Conservation (phyloP, 225 moss, liverwort and hornwort genomes). For the Sphagnum contortum region DNA sequence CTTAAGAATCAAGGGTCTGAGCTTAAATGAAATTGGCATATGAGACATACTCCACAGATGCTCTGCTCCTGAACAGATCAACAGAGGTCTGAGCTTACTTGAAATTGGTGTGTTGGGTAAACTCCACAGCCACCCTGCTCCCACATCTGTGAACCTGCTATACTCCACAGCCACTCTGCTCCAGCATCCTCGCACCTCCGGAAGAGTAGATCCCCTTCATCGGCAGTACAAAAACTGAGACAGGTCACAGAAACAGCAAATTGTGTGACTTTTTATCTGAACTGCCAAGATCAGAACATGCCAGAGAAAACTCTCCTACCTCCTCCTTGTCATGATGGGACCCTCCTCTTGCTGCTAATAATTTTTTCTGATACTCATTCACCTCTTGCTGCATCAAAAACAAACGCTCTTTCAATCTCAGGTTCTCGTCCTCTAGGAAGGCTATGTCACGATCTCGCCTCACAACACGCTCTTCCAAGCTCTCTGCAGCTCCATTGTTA, state of each 20-base stretch:
- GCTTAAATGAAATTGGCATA: no score
- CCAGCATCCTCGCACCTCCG: constrained; percentile 13
- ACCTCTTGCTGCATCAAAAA: constrained; percentile 61
- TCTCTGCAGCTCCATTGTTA: constrained; percentile 24
- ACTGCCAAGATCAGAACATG: constrained; percentile 63
- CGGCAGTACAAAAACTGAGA: constrained; percentile 18
- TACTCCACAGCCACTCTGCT: constrained; percentile 12
- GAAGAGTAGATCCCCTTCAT: constrained; percentile 4
- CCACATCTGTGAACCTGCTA: not conserved
- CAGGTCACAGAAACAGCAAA: constrained; percentile 23
- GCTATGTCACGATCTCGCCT: constrained; percentile 63
- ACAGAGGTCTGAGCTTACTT: no score
- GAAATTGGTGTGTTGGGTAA: no score
- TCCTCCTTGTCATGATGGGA: not conserved
- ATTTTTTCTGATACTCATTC: constrained; percentile 37
- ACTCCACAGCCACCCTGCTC: no score
- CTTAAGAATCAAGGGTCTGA: no score
- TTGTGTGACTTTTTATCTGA: constrained; percentile 12
- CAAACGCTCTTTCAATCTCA: constrained; percentile 48
- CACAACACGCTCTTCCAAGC: constrained; percentile 45
- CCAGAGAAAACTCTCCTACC: constrained; percentile 38
- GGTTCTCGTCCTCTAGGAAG: constrained; percentile 58
- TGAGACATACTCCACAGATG: no score
- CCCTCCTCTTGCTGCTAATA: not conserved
- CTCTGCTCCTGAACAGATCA: no score